Evolutionary conservation across 2,329 filamentous ascomycete genomes (phyloP), one percentile per base, ranked within the genome.

Genomic region (Ceratocystis cubensis): DNA sequence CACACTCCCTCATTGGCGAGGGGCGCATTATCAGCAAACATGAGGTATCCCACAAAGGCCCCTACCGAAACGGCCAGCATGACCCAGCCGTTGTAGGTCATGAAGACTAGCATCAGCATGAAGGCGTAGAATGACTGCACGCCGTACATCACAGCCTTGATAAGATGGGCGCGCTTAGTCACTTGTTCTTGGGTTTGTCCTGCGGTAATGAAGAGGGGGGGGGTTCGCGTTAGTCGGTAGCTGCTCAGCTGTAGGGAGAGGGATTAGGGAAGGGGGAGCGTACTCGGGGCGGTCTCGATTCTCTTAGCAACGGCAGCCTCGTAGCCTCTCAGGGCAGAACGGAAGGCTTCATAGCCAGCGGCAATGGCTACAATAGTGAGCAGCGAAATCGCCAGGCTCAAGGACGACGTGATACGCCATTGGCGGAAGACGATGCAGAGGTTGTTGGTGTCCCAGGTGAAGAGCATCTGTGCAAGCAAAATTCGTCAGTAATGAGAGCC

Each of bases 31-130:
- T 84, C 82, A 17, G 89, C 88, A 77, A 96, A 99, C 57, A 88
- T 72, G 68, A 96, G 74, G 74, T 96, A 96, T 56, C 94, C 94
- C 57, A 96, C 76, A 70, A 95, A 96, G 0, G 93, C 92, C 17
- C 94, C 94, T 8, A 95, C 79, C 0, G 88, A 88, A 17, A 97
- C 92, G 2, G 93, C 84, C 70, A 96, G 77, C 94, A 99, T 99
- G 71, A 99, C 86, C 87, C 89, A 96, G 66, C 94, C 94, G 73
- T 99, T 99, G 78, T 99, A 99, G n/a, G 94, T 99, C 94, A 99
- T 99, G 77, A 99, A 99, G 25, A 99, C 78, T 69, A 99, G 81
- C 94, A 99, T 99, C 75, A 99, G 92, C 82, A 99, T 97, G 73
- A 99, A 97, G 61, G 92, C 95, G 76, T 99, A 99, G 76, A 97